Evolutionary conservation across 768 basidiomycete species (phyloP), one percentile per base, ranked within the genome.

Genomic region (Mycena crocata): DNA sequence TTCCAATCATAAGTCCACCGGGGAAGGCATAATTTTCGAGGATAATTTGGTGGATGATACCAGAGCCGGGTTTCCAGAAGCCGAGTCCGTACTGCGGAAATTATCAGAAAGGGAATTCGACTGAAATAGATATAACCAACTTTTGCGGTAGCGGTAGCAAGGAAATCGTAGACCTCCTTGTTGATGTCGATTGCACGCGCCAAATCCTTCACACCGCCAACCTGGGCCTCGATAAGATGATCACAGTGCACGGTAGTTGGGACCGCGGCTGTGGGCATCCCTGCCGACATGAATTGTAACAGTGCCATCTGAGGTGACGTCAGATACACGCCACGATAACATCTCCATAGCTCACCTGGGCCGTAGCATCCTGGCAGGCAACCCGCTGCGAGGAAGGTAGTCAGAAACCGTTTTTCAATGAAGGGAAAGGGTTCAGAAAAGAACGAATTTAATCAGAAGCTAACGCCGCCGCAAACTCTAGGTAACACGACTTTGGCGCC

Each of bases 21-120:
- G 97, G 97, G 90, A 98, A 96, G 5, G 96, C 98, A 79, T 99
- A 99, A 86, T 99, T 98, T 81, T 99, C 97, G 75, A 99, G 88
- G 77, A 99, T 95, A 77, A 99, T 99, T 84, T 99, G 96, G 81
- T 96, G 95, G 72, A 99, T 98, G 80, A 99, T 99, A 83, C 97
- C 97, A 74, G 95, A 96, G 73, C 98, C 97, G 50, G 97, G 96
- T 83, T 92, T 95, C 97, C 97, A 99, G 87, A 99, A 99, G 68
- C 97, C 97, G 73, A 99, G 95, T 78, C 96, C 96, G 80, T 98
- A 99, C 92, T 95, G 62, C 2, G 48, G 31, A 8, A 3, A 31
- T 39, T 24, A 26, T 68, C 24, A 68, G 34, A 26, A 49, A 60
- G 49, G 26, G 32, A 17, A 21, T 39, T 21, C 24, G 50, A 40